Evolutionary conservation across 768 basidiomycete genomes (phyloP).

Genomic region (Amyloporia xantha): DNA sequence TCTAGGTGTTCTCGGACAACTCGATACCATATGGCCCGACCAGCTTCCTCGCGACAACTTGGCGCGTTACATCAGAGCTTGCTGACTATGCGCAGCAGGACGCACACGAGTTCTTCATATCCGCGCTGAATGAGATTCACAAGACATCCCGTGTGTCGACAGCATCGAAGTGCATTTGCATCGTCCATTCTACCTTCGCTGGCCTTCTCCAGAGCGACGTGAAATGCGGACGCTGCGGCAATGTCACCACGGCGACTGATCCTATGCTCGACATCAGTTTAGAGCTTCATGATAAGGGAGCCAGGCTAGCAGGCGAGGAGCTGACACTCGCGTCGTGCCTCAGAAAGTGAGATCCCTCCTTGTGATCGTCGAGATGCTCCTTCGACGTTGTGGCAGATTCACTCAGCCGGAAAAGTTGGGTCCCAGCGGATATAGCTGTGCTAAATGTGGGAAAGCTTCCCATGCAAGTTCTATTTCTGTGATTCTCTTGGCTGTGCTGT

Average conservation of each 20-base stretch:
- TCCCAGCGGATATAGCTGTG: conserved; percentile 77
- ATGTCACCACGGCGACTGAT: conserved; percentile 72
- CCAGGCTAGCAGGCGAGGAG: conserved; percentile 37
- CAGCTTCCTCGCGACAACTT: conserved; percentile 76
- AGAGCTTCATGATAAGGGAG: conserved; percentile 58
- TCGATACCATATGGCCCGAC: conserved; percentile 70
- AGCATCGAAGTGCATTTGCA: conserved; percentile 78
- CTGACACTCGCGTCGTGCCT: conserved; percentile 73
- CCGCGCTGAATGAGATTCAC: conserved; percentile 84
- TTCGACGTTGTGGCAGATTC: conserved; percentile 43
- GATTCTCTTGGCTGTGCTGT: conserved; percentile 1
- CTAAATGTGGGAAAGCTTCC: conserved; percentile 68
- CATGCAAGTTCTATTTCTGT: conserved; percentile 37
- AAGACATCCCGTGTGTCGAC: conserved; percentile 67
- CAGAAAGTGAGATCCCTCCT: conserved; percentile 42
- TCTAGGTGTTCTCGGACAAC: conserved; percentile 43
- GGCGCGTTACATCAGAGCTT: conserved; percentile 73
- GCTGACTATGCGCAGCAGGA: conserved; percentile 94
- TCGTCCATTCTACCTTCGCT: conserved; percentile 86
- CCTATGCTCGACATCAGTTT: conserved; percentile 89
- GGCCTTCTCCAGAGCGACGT: conserved; percentile 87
- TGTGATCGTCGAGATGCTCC: conserved; percentile 5
- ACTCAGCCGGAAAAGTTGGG: conserved; percentile 83
- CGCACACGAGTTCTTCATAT: conserved; percentile 84
- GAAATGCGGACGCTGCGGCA: conserved; percentile 79